Evolutionary conservation across 441 rosid species (phyloP).

Genomic region (Dalechampia spathulata): DNA sequence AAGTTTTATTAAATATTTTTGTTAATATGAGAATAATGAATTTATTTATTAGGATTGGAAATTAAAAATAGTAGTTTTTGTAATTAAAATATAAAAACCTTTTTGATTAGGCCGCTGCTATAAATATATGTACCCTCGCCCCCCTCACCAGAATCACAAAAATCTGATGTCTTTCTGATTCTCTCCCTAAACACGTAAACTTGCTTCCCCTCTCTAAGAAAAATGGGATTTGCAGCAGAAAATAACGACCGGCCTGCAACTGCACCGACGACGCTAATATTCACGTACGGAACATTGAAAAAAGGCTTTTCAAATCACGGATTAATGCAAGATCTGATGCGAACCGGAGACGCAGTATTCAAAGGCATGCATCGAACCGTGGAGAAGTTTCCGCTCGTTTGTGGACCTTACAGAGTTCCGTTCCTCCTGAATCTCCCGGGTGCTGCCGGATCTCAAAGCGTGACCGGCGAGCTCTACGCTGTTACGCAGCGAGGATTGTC

Average conservation of each 20-base stretch:
- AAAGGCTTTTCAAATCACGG: constrained; percentile 55
- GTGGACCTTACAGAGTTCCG: constrained; percentile 76
- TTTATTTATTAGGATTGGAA: too few relatives aligned
- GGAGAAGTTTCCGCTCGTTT: constrained; percentile 52
- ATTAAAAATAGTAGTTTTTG: too few relatives aligned
- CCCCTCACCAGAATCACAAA: too few relatives aligned
- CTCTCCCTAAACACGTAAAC: too few relatives aligned
- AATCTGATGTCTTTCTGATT: too few relatives aligned
- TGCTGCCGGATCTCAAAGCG: constrained; percentile 36
- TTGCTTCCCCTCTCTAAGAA: not conserved
- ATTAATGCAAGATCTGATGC: constrained; percentile 51
- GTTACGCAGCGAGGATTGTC: constrained; percentile 43
- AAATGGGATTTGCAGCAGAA: constrained; percentile 4
- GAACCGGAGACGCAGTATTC: constrained; percentile 51
- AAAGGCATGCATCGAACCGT: constrained; percentile 38
- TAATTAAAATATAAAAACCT: too few relatives aligned
- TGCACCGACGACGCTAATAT: constrained; percentile 18
- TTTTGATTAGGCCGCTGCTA: too few relatives aligned
- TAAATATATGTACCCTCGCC: too few relatives aligned
- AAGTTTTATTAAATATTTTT: too few relatives aligned
- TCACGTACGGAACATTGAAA: constrained; percentile 67
- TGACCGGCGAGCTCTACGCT: constrained; percentile 66
- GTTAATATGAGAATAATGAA: too few relatives aligned
- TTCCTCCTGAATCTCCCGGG: constrained; percentile 74
- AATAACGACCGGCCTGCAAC: not conserved